phyloP scores from a whole-genome alignment of 2,329 filamentous ascomycete genomes.

The Colletotrichum spinosum region DNA sequence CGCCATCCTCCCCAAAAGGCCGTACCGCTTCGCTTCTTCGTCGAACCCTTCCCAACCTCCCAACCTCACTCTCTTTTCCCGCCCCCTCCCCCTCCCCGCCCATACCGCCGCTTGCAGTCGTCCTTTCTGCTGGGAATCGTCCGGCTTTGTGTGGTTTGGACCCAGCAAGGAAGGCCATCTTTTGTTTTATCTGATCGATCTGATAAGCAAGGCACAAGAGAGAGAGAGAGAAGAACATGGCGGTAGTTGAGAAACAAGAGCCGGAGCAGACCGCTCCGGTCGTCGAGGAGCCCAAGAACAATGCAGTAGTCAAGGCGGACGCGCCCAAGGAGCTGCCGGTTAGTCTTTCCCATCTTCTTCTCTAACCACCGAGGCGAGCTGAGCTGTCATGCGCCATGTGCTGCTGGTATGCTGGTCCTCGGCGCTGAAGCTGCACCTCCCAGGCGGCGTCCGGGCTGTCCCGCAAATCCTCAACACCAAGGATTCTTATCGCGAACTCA shows the following conservation, averaged over 20 bases:
- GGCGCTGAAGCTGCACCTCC: background rate
- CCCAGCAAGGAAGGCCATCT: constrained; percentile 16
- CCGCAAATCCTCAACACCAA: constrained; percentile 25
- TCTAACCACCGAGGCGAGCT: background rate
- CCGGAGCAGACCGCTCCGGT: constrained; percentile 13
- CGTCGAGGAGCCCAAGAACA: constrained; percentile 23
- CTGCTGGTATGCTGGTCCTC: background rate
- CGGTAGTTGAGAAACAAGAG: constrained; percentile 28
- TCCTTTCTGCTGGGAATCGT: constrained; percentile 12
- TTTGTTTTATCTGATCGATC: constrained; percentile 18
- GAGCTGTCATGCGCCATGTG: constrained; percentile 1
- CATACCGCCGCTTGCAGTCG: background rate
- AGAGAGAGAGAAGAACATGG: constrained; percentile 14
- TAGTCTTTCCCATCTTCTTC: constrained; percentile 18
- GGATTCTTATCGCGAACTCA: constrained; percentile 4
- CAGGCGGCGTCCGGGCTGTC: constrained; percentile 16
- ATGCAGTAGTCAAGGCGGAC: background rate
- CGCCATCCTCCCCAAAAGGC: too few relatives aligned
- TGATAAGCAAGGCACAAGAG: constrained; percentile 12
- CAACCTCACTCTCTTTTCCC: background rate
- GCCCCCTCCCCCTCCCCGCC: background rate
- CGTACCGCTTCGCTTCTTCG: background rate
- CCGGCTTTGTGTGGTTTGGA: background rate
- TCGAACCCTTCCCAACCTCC: constrained; percentile 11
- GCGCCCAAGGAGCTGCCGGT: constrained; percentile 29